Conservation (phyloP, 1,284 basidiomycete species). For the Mycena sp. region DNA sequence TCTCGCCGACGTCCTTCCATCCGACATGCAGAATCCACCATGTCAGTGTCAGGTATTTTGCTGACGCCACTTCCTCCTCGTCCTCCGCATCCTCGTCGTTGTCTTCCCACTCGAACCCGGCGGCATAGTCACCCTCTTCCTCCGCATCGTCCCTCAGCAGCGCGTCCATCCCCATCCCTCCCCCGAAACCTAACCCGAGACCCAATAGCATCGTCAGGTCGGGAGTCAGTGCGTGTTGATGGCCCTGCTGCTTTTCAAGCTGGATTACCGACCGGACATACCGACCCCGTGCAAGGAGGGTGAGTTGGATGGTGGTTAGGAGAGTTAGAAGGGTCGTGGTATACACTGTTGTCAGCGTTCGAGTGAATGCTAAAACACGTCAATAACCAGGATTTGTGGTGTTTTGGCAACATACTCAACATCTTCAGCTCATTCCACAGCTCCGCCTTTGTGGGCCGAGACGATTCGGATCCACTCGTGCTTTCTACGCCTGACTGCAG, state of each 20-base stretch:
- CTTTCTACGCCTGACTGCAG: conserved; percentile 41
- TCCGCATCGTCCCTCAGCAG: conserved; percentile 40
- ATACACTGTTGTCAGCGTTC: conserved; percentile 88
- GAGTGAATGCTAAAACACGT: conserved; percentile 72
- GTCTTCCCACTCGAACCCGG: conserved; percentile 29
- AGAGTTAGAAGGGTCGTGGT: conserved; percentile 83
- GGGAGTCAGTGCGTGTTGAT: conserved; percentile 55
- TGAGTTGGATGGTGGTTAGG: conserved; percentile 86
- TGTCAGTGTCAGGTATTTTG: conserved; percentile 78
- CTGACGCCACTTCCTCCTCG: conserved; percentile 45
- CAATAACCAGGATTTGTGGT: not conserved
- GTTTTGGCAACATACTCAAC: conserved; percentile 66
- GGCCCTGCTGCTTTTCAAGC: conserved; percentile 67
- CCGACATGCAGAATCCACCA: conserved; percentile 94
- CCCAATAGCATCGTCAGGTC: conserved; percentile 49
- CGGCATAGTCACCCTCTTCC: conserved; percentile 33
- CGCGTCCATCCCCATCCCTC: conserved; percentile 26
- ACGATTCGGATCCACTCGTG: conserved; percentile 40
- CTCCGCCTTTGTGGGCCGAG: conserved; percentile 65
- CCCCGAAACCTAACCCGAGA: conserved; percentile 28
- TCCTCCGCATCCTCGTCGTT: conserved; percentile 73
- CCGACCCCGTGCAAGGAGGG: conserved; percentile 82
- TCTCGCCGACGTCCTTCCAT: conserved; percentile 83
- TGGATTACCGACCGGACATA: conserved; percentile 80
- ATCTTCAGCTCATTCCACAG: conserved; percentile 89